Evolutionary conservation across 345 rosid species (phyloP), one percentile per base, ranked within the genome.

Genomic region (Arabidopsis arenosa): DNA sequence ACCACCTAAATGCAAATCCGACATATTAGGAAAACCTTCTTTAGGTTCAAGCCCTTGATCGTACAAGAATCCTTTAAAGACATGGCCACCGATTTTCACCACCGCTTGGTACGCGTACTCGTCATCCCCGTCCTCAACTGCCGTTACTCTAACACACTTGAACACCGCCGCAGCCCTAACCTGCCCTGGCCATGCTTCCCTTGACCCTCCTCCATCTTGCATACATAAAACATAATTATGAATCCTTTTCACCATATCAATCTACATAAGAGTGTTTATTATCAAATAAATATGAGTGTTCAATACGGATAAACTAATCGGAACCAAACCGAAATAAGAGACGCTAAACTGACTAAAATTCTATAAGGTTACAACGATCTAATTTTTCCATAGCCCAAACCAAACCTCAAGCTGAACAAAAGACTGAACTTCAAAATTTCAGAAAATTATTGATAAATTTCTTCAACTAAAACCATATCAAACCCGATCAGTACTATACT

Each of bases 111-210:
- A 95, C 0, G 97, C 98, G 63, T 84, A 90, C 83, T 95, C 96
- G 70, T 90, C 98, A 32, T 88, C 94, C 0, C 97, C 98, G 5
- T 84, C 99, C 40, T 95, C 99, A 74, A 95, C 81, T 6, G 97
- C 93, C 1, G 99, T 92, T 72, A 95, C 97, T 75, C 90, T 79
- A 43, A 95, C 99, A 75, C 99, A 95, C 83, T 85, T 92, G 88
- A 95, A 95, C 54, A 92, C 93, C 4, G 99, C 98, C 52, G 98
- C 85, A 0, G 93, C 96, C 48, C 86, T 89, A 30, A 95, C 83
- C 81, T 88, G 97, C 60, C 85, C 94, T 14, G 99, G 99, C 80
- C 90, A 75, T 2, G 81, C 56, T 66, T 88, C 97, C 51, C 72
- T 85, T 14, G 85, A 85, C 68, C 92, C 69, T 45, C 82, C 92